Percentiles rank a stretch among this genome's conserved stretches.
phyloP scores from a whole-genome alignment of 129 eudicot species.

The Pittosporum tobira region DNA sequence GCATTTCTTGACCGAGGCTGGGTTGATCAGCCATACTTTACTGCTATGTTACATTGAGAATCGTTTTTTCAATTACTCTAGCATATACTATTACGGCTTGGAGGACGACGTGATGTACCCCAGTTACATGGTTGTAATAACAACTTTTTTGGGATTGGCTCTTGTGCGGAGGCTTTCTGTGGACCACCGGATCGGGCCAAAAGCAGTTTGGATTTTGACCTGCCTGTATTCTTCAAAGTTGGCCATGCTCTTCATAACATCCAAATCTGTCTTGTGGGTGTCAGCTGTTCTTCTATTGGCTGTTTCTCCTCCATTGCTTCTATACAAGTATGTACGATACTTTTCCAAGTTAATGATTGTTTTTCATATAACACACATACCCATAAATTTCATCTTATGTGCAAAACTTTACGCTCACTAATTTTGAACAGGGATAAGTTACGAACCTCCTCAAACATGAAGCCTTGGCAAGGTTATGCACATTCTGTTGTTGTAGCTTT shows the following conservation, averaged over 20 bases:
- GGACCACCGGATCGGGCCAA: constrained; percentile 68
- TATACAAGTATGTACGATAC: constrained; percentile 60
- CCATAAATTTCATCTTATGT: not conserved
- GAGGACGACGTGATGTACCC: constrained; percentile 99
- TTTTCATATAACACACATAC: not conserved
- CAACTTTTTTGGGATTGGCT: constrained; percentile 74
- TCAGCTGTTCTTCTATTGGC: constrained; percentile 87
- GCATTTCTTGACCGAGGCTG: constrained; percentile 62
- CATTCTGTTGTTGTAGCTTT: constrained; percentile 79
- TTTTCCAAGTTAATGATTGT: constrained; percentile 2
- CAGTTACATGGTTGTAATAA: constrained; percentile 79
- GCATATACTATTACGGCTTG: constrained; percentile 76
- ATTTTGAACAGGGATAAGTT: constrained; percentile 70
- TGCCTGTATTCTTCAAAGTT: constrained; percentile 84
- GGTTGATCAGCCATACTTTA: constrained; percentile 70
- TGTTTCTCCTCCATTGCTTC: constrained; percentile 86
- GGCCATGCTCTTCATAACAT: constrained; percentile 74
- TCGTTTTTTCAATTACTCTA: constrained; percentile 72
- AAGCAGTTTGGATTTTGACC: constrained; percentile 83
- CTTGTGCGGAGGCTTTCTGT: constrained; percentile 77
- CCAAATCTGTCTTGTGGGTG: constrained; percentile 73
- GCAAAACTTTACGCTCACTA: not conserved
- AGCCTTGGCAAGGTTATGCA: constrained; percentile 91
- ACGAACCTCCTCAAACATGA: constrained; percentile 87
- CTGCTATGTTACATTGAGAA: constrained; percentile 91